Evolutionary conservation across 2,329 filamentous ascomycete genomes (phyloP), one percentile per base, ranked within the genome.

Genomic region (Penicillium sp.): DNA sequence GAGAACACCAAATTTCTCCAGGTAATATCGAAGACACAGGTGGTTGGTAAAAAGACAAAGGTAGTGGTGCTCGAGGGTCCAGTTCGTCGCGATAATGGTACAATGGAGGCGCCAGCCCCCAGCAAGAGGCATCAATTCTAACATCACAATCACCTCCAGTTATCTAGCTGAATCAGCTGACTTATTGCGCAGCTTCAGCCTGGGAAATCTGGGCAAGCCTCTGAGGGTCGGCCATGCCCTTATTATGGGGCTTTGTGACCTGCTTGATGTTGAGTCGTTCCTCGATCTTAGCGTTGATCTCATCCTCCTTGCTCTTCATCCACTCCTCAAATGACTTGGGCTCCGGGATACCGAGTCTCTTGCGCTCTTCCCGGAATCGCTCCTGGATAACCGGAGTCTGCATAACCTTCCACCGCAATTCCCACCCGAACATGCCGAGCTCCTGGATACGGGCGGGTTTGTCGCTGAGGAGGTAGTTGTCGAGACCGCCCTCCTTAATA

Each of bases 381-480:
- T 83, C 82, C 72, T 87, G 86, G 50, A 96, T 83, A 21, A 78
- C 77, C 1, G 81, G 78, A 5, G 87, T 92, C 78, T 93, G 90
- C 88, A 97, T 91, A 59, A 99, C 80, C 60, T 90, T 84, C 90
- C 92, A 97, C 63, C 95, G 82, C 69, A 99, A 78, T 66, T 88
- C 86, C 95, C 95, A 99, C 7, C 95, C 95, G 63, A 89, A 89
- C 52, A 93, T 86, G 5, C 95, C 95, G 56, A 99, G 80, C 75
- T 96, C 91, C 79, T 88, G 90, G 70, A 98, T 83, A 62, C 95
- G 84, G 41, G 82, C 83, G 16, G 88, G 80, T 77, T 91, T 95
- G 72, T 86, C 84, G 64, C 91, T 92, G 43, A 96, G 81, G 46
- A 99, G 80, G 77, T 99, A 99, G 69, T 92, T 87, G 75, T 99